Evolutionary conservation across 805 yeast species (phyloP).

Genomic region (Ogataea methanolica): DNA sequence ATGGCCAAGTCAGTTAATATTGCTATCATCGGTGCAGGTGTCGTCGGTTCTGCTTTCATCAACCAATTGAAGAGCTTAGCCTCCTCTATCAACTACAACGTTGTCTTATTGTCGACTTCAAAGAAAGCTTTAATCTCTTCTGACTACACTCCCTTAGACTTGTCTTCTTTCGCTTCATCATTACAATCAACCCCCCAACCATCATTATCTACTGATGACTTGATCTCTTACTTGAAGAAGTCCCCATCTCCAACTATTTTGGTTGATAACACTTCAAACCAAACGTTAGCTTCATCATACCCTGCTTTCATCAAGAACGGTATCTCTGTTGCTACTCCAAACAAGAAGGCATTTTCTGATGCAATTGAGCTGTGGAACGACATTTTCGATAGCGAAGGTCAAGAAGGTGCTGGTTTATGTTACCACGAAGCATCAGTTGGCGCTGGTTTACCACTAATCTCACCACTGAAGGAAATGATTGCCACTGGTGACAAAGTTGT

Average conservation of each 20-base stretch:
- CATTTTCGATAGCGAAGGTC: slow-evolving; percentile 53
- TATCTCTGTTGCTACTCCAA: slow-evolving; percentile 94
- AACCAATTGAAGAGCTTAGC: slow-evolving; percentile 67
- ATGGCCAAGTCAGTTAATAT: slow-evolving; percentile 58
- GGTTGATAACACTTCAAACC: slow-evolving; percentile 92
- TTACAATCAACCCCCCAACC: slow-evolving; percentile 42
- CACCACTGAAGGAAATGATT: slow-evolving; percentile 82
- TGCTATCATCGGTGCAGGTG: slow-evolving; percentile 85
- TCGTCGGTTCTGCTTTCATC: slow-evolving; percentile 90
- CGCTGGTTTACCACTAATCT: slow-evolving; percentile 94
- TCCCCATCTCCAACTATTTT: slow-evolving; percentile 75
- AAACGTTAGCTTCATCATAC: slow-evolving; percentile 68
- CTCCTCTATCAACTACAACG: slow-evolving; percentile 62
- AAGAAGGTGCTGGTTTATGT: slow-evolving; percentile 64
- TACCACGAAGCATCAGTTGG: slow-evolving; percentile 99
- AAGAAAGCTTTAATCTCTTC: slow-evolving; percentile 60
- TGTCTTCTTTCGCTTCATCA: slow-evolving; percentile 51
- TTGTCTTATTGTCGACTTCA: slow-evolving; percentile 76
- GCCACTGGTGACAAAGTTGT: slow-evolving; percentile 91
- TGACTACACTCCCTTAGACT: slow-evolving; percentile 68
- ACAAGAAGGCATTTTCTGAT: slow-evolving; percentile 93
- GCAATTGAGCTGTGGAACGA: slow-evolving; percentile 70
- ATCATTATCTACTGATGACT: slow-evolving; percentile 50
- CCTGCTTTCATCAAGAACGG: slow-evolving; percentile 71
- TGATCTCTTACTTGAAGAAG: slow-evolving; percentile 57